Evolutionary conservation across 345 rosid genomes (phyloP).

Genomic region (Ceriops tagal): DNA sequence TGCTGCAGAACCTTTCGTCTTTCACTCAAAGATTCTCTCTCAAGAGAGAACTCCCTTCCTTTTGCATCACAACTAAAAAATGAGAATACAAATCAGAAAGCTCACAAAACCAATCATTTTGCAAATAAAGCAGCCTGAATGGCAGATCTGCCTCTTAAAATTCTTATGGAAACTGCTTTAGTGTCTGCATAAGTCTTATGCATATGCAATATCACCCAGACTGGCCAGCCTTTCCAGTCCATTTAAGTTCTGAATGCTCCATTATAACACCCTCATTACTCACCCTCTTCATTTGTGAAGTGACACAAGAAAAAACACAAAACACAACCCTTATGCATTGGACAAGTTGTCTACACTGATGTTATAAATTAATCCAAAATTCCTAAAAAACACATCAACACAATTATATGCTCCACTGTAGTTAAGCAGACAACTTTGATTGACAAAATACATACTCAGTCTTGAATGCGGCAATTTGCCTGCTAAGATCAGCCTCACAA

Average conservation of each 20-base stretch:
- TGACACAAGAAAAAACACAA: too few species aligned
- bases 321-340: too few species aligned
- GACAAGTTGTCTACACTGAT: too few species aligned
- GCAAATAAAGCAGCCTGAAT: background rate
- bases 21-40: slow-evolving; percentile 67
- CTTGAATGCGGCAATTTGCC: slow-evolving; percentile 58
- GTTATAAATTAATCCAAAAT: too few species aligned
- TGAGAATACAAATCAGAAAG: slow-evolving; percentile 13
- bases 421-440: background rate
- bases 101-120: background rate
- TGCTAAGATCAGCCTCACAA: slow-evolving; percentile 76
- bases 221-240: too few species aligned
- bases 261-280: too few species aligned
- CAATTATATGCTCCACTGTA: too few species aligned
- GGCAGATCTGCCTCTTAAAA: too few species aligned
- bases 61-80: slow-evolving; percentile 70
- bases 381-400: too few species aligned
- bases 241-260: too few species aligned
- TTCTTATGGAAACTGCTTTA: background rate
- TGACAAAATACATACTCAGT: slow-evolving; percentile 55
- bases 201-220: background rate
- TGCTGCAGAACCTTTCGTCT: slow-evolving; percentile 68
- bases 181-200: background rate
- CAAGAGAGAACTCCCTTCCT: slow-evolving; percentile 59
- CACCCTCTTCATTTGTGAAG: too few species aligned